Conservation (phyloP, 2,329 filamentous ascomycete genomes). For the Fusarium bactridioides region DNA sequence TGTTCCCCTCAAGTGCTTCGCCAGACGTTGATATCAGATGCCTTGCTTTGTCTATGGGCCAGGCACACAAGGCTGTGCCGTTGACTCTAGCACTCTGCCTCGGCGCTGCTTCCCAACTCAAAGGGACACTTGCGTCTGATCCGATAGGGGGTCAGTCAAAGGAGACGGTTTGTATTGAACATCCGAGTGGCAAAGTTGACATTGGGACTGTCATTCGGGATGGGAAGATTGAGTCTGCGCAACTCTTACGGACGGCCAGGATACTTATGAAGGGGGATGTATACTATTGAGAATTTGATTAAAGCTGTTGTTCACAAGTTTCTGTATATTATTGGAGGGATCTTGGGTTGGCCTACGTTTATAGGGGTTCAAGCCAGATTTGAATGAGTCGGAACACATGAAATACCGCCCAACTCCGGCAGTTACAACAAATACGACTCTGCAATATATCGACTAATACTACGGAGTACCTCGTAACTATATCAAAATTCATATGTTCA, state of each 20-base stretch:
- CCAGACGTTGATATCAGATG: conserved; percentile 52
- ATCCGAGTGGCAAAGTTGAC: conserved; percentile 57
- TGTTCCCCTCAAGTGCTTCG: conserved; percentile 49
- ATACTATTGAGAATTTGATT: conserved; percentile 47
- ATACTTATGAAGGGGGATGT: conserved; percentile 60
- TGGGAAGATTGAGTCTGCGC: conserved; percentile 53
- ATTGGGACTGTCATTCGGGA: conserved; percentile 53
- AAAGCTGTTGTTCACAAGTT: background rate
- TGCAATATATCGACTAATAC: background rate
- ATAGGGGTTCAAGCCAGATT: background rate
- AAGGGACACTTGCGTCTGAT: conserved; percentile 52
- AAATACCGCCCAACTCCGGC: background rate
- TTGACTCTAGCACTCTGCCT: conserved; percentile 62
- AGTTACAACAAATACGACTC: background rate
- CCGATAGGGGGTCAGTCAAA: conserved; percentile 37
- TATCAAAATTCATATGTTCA: background rate
- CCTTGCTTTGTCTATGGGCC: conserved; percentile 61
- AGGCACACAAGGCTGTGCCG: conserved; percentile 64
- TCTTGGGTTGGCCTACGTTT: background rate
- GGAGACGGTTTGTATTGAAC: conserved; percentile 52
- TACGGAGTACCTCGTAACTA: no score
- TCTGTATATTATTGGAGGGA: background rate
- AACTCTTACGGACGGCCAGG: conserved; percentile 57
- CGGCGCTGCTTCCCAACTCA: conserved; percentile 57
- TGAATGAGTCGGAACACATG: background rate